These are phyloP conservation scores for Leccinum subtestaceum DNA, from an alignment of 768 basidiomycete genomes.

Conservation along the genomic window DNA sequence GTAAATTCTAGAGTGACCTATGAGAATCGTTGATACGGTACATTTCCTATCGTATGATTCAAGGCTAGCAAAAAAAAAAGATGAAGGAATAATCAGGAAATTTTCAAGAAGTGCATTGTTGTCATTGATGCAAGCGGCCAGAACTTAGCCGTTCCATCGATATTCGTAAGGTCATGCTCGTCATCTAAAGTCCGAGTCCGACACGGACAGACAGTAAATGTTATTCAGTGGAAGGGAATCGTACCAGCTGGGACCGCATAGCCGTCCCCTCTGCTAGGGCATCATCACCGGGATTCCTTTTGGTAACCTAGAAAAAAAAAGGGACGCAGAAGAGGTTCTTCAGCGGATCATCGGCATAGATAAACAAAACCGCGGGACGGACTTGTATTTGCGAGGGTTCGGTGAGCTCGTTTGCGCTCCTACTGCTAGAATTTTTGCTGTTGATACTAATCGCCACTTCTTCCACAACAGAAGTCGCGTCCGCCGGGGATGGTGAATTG, in stretches of 20 bases:
- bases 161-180: not conserved
- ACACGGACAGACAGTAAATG: constrained; percentile 18
- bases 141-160: not conserved
- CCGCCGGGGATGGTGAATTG: not conserved
- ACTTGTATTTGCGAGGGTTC: constrained; percentile 15
- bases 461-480: not conserved
- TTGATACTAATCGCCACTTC: not conserved
- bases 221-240: constrained; percentile 38
- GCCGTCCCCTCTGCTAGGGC: not conserved
- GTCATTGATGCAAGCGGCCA: not conserved
- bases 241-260: constrained; percentile 23
- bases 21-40: not conserved
- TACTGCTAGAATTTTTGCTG: not conserved
- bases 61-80: not conserved
- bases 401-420: not conserved
- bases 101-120: not conserved
- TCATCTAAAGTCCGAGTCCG: constrained; percentile 2
- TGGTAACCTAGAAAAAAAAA: constrained; percentile 13
- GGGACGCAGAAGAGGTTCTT: constrained; percentile 8
- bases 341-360: constrained; percentile 8
- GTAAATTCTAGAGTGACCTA: constrained; percentile 15
- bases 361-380: constrained; percentile 11
- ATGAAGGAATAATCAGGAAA: not conserved
- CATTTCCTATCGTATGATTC: not conserved
- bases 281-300: not conserved